Conservation (phyloP, 148 eudicot genomes). For the Rhododendron mucronatum region DNA sequence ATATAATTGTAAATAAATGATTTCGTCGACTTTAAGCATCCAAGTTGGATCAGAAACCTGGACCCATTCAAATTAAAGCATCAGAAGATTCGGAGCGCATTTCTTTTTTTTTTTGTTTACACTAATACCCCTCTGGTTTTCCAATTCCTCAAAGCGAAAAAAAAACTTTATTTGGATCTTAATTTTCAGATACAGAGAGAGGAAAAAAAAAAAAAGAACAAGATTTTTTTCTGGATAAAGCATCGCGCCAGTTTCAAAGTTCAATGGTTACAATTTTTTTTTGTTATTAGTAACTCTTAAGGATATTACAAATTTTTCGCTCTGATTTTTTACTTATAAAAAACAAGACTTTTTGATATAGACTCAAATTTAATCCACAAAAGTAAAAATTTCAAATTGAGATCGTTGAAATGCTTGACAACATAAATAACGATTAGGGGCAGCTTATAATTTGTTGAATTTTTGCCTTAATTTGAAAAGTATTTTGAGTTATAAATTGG, state of each 20-base stretch:
- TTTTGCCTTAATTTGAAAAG: too few relatives aligned
- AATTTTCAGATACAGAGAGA: background rate
- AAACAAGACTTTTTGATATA: too few relatives aligned
- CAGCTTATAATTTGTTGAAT: too few relatives aligned
- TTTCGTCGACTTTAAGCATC: background rate
- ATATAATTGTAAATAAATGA: background rate
- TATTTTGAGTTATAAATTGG: too few relatives aligned
- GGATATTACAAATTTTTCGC: background rate
- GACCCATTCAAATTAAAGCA: background rate
- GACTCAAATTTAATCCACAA: too few relatives aligned
- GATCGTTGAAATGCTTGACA: too few relatives aligned
- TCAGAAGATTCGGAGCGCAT: background rate
- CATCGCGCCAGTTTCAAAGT: background rate
- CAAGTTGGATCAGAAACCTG: background rate
- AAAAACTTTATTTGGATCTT: background rate
- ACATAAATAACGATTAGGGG: too few relatives aligned
- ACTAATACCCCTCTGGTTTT: background rate
- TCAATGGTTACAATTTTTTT: background rate
- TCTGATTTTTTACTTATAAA: too few relatives aligned
- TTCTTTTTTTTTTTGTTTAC: background rate
- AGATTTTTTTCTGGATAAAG: too few relatives aligned
- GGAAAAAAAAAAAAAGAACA: too few relatives aligned
- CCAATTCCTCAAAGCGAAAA: background rate
- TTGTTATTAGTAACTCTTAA: background rate
- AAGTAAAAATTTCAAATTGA: background rate